These are phyloP conservation scores for Sambucus nigra DNA, from an alignment of 129 eudicot species.

Conservation along the genomic window DNA sequence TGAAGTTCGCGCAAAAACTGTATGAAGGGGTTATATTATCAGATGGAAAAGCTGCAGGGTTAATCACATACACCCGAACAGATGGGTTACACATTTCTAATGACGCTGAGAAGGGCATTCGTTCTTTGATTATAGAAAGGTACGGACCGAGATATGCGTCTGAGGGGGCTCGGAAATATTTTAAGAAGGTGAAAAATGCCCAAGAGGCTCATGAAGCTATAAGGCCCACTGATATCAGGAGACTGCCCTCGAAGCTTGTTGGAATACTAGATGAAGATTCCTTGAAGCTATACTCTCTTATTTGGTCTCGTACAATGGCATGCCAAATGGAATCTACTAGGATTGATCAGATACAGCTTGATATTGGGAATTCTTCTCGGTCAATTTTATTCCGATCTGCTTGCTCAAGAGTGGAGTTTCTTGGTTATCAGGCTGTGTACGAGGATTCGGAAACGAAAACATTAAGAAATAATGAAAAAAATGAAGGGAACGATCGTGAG, in stretches of 20 bases:
- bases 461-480: conserved; percentile 32
- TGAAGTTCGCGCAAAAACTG: conserved; percentile 87
- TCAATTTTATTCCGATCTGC: conserved; percentile 60
- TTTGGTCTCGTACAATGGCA: conserved; percentile 85
- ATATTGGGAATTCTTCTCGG: conserved; percentile 41
- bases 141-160: conserved; percentile 52
- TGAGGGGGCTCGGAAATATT: conserved; percentile 50
- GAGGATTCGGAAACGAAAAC: conserved; percentile 53
- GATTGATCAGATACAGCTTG: conserved; percentile 60
- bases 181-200: conserved; percentile 80
- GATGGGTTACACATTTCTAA: conserved; percentile 88
- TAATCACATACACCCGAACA: conserved; percentile 91
- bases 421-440: conserved; percentile 61
- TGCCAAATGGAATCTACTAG: conserved; percentile 89
- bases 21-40: conserved; percentile 77
- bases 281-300: conserved; percentile 69
- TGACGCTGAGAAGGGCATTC: conserved; percentile 63
- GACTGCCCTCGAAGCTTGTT: conserved; percentile 66
- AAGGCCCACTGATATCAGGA: conserved; percentile 74
- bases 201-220: conserved; percentile 99
- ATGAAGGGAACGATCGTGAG: conserved; percentile 27
- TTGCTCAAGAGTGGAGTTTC: conserved; percentile 53
- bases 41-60: conserved; percentile 61
- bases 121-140: conserved; percentile 46
- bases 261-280: conserved; percentile 73